Conservation (phyloP, 352 stramenopile genomes). For the Albugo laibachii region DNA sequence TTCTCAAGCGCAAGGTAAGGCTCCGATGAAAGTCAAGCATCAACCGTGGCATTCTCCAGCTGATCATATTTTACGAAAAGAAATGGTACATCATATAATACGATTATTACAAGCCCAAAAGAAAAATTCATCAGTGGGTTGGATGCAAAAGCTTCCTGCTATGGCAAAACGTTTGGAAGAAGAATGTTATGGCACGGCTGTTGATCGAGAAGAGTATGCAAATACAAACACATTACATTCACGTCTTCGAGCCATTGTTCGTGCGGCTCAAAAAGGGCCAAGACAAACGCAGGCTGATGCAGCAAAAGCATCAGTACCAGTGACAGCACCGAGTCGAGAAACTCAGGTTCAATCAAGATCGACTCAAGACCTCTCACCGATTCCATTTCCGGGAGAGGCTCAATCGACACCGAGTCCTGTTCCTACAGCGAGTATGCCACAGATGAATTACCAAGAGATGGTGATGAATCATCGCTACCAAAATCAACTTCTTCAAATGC, state of each 20-base stretch:
- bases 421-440: conserved; percentile 2
- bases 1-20: not conserved
- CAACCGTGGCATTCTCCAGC: conserved; percentile 45
- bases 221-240: conserved; percentile 89
- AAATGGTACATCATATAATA: conserved; percentile 85
- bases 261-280: conserved; percentile 46
- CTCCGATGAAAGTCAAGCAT: conserved; percentile 8
- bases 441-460: conserved; percentile 1
- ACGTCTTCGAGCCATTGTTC: conserved; percentile 88
- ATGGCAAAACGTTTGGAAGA: conserved; percentile 97
- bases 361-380: conserved; percentile 10
- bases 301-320: conserved; percentile 6
- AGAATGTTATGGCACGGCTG: conserved; percentile 85
- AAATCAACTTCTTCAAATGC: conserved; percentile 58
- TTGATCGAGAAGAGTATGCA: conserved; percentile 86
- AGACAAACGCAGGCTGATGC: conserved; percentile 12
- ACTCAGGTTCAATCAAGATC: not conserved
- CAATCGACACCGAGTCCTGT: conserved; percentile 15
- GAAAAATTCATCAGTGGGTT: conserved; percentile 89
- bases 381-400: conserved; percentile 29
- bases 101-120: conserved; percentile 89
- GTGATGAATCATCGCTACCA: conserved; percentile 1
- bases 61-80: conserved; percentile 50
- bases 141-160: conserved; percentile 92
- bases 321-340: conserved; percentile 4